Base-by-base conservation (phyloP, 805 yeast genomes). In the Pichia ethanolica region DNA sequence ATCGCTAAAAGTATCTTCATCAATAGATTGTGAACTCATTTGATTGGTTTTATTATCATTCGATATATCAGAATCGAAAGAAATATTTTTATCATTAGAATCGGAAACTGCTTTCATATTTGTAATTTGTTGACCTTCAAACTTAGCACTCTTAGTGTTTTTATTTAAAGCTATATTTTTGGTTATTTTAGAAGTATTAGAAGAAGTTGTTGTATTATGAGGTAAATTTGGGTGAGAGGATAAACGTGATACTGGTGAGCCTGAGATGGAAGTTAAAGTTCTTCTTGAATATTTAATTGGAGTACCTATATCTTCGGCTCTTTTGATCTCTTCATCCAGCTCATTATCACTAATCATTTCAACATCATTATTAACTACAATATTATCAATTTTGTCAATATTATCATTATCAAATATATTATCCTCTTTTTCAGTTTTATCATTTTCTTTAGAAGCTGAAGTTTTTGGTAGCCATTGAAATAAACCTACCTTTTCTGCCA, bases 321-420 rank as follows among this genome's bases (percentile, higher is more conserved):
- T 56, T 38, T 55, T 59, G 13, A 65, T 65, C 41, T 58, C 53
- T 47, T 62, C 67, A 42, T 63, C 67, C 13, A 63, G 60, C n/a
- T 61, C 61, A 27, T 48, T 52, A 25, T 47, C 50, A 34, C 43
- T 43, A 5, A 36, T 32, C 7, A 14, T 28, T 36, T 35, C 44
- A 11, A 34, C 35, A 12, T 56, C 56, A n/a, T 5, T 27, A n/a
- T 7, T 39, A n/a, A 52, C 59, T 12, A 46, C 51, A 7, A 28
- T 54, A 13, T 46, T 47, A 34, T 48, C 54, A 14, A 44, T 39
- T 34, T 46, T 49, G 9, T 42, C 36, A 25, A 20, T 20, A 20
- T 20, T 20, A 20, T 20, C 20, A 20, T 20, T 20, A 20, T 20
- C 20, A 20, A 20, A 20, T 20, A 20, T 20, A 3, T 20, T 20